Base-by-base conservation (phyloP, 2,329 filamentous ascomycete species). In the Exophiala sideris region DNA sequence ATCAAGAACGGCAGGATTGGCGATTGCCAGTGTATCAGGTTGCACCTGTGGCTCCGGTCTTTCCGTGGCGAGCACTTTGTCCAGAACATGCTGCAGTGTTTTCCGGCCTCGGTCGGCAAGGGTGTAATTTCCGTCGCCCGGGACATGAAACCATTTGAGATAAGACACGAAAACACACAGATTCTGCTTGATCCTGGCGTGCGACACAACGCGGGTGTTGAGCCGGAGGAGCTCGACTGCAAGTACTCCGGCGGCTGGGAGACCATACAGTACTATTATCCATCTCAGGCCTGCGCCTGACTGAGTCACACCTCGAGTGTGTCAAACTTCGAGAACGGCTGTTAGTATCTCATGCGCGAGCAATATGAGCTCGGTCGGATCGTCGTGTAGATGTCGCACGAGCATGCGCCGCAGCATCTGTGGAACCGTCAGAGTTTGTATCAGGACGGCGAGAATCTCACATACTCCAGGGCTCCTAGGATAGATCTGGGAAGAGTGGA, bases 151-250 rank as follows among this genome's bases (percentile, higher is more conserved):
- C 32, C 24, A 34, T n/a, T 40, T 45, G 10, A 54, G 29, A 34
- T 41, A 16, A 3, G 66, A 68, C 8, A 70, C 57, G 33, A 70
- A 67, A 2, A 70, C 66, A 38, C 67, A 69, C 3, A 70, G 56
- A 33, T 70, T 68, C 7, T 68, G 68, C 14, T 70, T 68, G 5
- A 68, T 41, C 45, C 69, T 65, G 1, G 68, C 64, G 7, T 67
- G 66, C 1, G 68, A 67, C 7, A 68, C 59, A 24, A 21, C 44
- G 2, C 65, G 54, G 9, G 57, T 45, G 14, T 67, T 61, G 57
- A 70, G 69, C 24, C 61, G 66, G 6, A 70, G 59, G 20, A 70
- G 63, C 52, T 70, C 68, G 5, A 70, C 61, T 5, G 67, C 63
- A 21, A 70, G 64, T 18, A 69, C 66, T 20, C 66, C 68, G 16